phyloP scores from a whole-genome alignment of 2,329 filamentous ascomycete genomes.

The Colletotrichum shisoi region DNA sequence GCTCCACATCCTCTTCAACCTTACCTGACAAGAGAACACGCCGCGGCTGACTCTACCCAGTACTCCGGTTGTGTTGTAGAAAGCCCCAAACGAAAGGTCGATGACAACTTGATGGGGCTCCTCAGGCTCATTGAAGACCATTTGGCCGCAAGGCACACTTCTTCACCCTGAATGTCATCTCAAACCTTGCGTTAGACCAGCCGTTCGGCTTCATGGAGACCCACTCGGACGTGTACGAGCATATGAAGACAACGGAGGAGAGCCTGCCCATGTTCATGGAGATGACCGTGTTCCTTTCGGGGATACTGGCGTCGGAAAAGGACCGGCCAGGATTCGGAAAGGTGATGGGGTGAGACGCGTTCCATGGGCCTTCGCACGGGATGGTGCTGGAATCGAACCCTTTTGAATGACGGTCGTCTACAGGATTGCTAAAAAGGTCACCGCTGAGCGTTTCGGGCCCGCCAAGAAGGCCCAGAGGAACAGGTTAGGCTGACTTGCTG shows the following conservation, averaged over 20 bases:
- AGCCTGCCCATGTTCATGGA: slow-evolving; percentile 55
- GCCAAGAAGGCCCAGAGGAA: slow-evolving; percentile 56
- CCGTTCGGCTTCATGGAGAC: slow-evolving; percentile 57
- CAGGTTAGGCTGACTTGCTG: slow-evolving; percentile 58
- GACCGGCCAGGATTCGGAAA: slow-evolving; percentile 51
- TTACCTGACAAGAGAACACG: background rate
- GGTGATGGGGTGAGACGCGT: slow-evolving; percentile 54
- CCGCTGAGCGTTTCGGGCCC: slow-evolving; percentile 55
- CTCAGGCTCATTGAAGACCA: slow-evolving; percentile 55
- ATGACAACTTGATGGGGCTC: slow-evolving; percentile 56
- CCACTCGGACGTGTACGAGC: slow-evolving; percentile 58
- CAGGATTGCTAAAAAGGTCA: slow-evolving; percentile 55
- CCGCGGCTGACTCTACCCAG: slow-evolving; percentile 1
- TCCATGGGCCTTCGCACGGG: slow-evolving; percentile 41
- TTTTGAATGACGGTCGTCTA: slow-evolving; percentile 43
- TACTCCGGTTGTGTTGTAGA: slow-evolving; percentile 63
- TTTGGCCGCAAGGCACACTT: slow-evolving; percentile 58
- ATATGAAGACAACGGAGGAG: slow-evolving; percentile 53
- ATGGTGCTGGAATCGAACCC: slow-evolving; percentile 42
- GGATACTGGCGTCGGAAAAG: slow-evolving; percentile 53
- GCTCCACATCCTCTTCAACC: background rate
- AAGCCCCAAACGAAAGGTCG: slow-evolving; percentile 57
- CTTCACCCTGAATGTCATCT: slow-evolving; percentile 64
- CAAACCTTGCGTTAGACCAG: slow-evolving; percentile 58
- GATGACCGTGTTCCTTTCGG: slow-evolving; percentile 52